These are phyloP conservation scores for Aspergillus homomorphus DNA, from an alignment of 495 filamentous ascomycete species.

Conservation along the genomic window DNA sequence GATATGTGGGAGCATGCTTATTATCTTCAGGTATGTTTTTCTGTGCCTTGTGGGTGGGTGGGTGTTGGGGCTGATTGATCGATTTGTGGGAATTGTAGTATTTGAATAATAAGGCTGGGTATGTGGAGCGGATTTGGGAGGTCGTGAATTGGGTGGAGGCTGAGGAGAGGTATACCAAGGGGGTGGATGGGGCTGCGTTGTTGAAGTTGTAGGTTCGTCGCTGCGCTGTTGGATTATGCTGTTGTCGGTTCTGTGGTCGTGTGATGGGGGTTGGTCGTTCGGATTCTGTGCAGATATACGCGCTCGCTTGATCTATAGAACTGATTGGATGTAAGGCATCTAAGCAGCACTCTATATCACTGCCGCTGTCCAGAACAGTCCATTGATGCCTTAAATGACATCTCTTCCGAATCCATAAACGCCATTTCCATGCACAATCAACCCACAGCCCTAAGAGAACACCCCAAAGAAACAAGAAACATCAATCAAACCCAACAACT, in stretches of 20 bases:
- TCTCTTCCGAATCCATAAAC: no score
- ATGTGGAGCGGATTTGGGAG: constrained; percentile 92
- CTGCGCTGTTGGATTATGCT: no score
- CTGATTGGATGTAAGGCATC: no score
- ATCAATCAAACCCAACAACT: constrained; percentile 40
- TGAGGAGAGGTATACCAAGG: constrained; percentile 65
- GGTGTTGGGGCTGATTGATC: constrained; percentile 25
- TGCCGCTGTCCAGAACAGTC: no score
- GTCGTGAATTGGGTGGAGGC: constrained; percentile 94
- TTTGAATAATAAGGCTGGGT: constrained; percentile 93
- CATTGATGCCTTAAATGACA: no score
- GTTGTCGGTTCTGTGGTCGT: no score
- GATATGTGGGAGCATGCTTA: constrained; percentile 97
- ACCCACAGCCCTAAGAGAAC: neutral
- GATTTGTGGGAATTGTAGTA: constrained; percentile 74
- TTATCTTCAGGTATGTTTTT: constrained; percentile 50
- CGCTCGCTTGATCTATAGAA: no score
- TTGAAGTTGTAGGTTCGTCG: neutral
- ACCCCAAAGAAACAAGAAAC: constrained; percentile 7
- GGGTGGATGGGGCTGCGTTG: constrained; percentile 20
- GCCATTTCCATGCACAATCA: neutral
- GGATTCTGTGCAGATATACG: no score
- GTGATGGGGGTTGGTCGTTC: no score
- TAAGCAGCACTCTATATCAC: no score
- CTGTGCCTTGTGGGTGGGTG: constrained; percentile 1